These are phyloP conservation scores for Neonectria faginata DNA, from an alignment of 2,329 filamentous ascomycete genomes.

Conservation along the genomic window DNA sequence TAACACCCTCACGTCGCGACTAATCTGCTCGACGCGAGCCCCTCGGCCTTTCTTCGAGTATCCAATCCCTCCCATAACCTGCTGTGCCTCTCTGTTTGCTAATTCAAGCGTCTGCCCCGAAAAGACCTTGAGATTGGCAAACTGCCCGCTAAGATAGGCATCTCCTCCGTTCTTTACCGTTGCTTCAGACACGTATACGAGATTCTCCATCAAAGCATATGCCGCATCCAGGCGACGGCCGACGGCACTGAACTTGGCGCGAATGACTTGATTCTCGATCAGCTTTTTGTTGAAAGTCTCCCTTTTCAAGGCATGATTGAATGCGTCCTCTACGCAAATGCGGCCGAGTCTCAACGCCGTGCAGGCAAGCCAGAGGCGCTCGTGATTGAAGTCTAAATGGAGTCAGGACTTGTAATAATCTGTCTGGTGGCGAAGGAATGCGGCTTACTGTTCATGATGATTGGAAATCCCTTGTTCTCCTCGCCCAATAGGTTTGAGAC, in stretches of 20 bases:
- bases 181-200: conserved; percentile 22
- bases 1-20: conserved; percentile 61
- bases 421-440: neutral
- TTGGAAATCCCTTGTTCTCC: conserved; percentile 32
- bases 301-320: conserved; percentile 61
- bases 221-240: conserved; percentile 66
- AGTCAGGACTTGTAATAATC: neutral
- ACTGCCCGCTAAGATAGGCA: conserved; percentile 15
- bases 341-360: conserved; percentile 68
- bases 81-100: conserved; percentile 58
- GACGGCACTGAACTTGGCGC: conserved; percentile 68
- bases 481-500: conserved; percentile 27
- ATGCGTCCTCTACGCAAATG: conserved; percentile 64
- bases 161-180: neutral
- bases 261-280: conserved; percentile 68
- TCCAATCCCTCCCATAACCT: conserved; percentile 65
- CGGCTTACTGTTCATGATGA: conserved; percentile 32
- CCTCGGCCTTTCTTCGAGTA: conserved; percentile 63
- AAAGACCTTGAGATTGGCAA: conserved; percentile 28
- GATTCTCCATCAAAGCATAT: conserved; percentile 28
- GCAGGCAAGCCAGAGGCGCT: conserved; percentile 68
- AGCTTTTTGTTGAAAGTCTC: conserved; percentile 70
- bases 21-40: conserved; percentile 64
- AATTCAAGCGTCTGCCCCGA: conserved; percentile 25
- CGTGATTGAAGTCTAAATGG: conserved; percentile 63